Evolutionary conservation across 768 basidiomycete species (phyloP), one percentile per base, ranked within the genome.

Genomic region (Ephemerocybe angulata): DNA sequence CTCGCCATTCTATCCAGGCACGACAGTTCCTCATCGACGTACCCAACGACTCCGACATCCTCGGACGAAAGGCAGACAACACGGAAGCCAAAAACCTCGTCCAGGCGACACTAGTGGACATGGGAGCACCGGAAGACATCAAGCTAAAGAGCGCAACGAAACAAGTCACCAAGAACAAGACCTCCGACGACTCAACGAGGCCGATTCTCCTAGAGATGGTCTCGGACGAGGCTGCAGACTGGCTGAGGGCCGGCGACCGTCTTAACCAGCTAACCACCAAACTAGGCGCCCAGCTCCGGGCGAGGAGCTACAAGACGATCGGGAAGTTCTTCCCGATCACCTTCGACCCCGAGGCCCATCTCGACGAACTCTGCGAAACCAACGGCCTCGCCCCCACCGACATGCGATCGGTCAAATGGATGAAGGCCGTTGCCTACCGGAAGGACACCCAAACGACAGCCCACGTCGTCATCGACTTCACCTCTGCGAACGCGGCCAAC

Each of bases 401-500:
- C 28, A 5, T 48, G 10, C 27, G 21, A 8, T n/a, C 4, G 28
- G 27, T 19, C 11, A 27, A 15, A 48, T 48, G 47, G 47, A 48
- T 48, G 28, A 48, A 48, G n/a, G 8, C 47, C 25, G 12, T 28
- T 3, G 47, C 7, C 11, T 13, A 29, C 4, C 11, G 47, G 17
- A 28, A 31, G 3, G 7, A 5, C 3, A 29, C 19, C 0, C 61
- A 62, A 27, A 48, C 31, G 19, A 21, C 41, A 4, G 61, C 53
- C 4, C 63, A 64, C 35, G 2, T 62, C 1, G 50, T 57, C 1
- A 25, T 63, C 0, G 49, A 55, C 4, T 44, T 63, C 19, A 31
- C 33, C 4, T 42, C 52, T 2, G 31, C 52, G 0, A 52, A 62
- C 7, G 55, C 41, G 1, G 64, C 61, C 1, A 66, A 64, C 54